These are phyloP conservation scores for Schizophyllum amplum DNA, from an alignment of 1,284 basidiomycete genomes.

Conservation along the genomic window DNA sequence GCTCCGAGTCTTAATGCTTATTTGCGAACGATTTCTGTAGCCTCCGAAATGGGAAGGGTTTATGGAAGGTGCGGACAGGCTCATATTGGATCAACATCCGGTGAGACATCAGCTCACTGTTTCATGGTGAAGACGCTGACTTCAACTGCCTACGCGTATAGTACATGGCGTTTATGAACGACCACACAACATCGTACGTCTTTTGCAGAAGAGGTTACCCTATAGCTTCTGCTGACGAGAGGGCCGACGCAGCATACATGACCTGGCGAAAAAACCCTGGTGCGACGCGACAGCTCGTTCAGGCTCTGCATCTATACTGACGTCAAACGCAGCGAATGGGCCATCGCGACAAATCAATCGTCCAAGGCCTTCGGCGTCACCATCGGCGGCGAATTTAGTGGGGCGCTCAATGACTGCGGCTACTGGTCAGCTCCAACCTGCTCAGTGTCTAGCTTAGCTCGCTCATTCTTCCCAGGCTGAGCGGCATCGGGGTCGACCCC, in stretches of 20 bases:
- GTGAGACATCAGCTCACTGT: slow-evolving; percentile 19
- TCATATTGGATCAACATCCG: slow-evolving; percentile 67
- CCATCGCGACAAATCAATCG: slow-evolving; percentile 40
- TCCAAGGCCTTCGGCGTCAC: slow-evolving; percentile 57
- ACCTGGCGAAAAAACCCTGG: slow-evolving; percentile 43
- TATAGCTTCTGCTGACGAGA: slow-evolving; percentile 38
- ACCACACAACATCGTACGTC: slow-evolving; percentile 26
- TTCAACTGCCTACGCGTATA: slow-evolving; percentile 42
- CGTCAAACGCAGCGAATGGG: slow-evolving; percentile 26
- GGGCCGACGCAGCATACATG: slow-evolving; percentile 35
- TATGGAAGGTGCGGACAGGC: slow-evolving; percentile 56
- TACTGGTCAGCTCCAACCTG: slow-evolving; percentile 24
- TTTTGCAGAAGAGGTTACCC: slow-evolving; percentile 15
- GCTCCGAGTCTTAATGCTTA: slow-evolving; percentile 40
- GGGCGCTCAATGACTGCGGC: slow-evolving; percentile 64
- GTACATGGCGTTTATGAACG: slow-evolving; percentile 34
- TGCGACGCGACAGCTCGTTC: slow-evolving; percentile 17
- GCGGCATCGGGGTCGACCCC: slow-evolving; percentile 55
- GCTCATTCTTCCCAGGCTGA: slow-evolving; percentile 20
- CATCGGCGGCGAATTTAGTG: slow-evolving; percentile 59
- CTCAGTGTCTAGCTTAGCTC: slow-evolving; percentile 7
- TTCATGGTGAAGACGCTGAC: slow-evolving; percentile 3
- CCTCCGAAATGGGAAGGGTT: not conserved
- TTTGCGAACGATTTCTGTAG: no score
- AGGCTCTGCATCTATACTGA: slow-evolving; percentile 11